Base-by-base conservation (phyloP, 768 basidiomycete genomes). In the Rubroboletus pulcherrimus region DNA sequence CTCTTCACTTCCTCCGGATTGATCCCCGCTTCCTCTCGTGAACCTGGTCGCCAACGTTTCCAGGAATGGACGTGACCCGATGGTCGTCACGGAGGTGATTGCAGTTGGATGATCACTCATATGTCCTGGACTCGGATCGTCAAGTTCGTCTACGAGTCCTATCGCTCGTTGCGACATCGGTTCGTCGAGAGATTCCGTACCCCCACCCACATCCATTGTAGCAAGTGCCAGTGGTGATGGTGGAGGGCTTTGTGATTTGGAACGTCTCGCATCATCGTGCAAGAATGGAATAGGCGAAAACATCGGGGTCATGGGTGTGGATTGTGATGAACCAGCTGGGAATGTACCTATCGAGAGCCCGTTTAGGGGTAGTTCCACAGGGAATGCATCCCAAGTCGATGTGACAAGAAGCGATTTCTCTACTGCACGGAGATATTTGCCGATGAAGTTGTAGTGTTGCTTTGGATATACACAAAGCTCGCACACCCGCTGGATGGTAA, bases 231-330 rank as follows among this genome's bases (percentile, higher is more conserved):
- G 71, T 8, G 90, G 89, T 29, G 88, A 89, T 29, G 88, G 86
- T 26, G 88, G 87, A 15, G 89, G 90, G 63, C 87, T 91, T 55
- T 79, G 85, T 21, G 88, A 91, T 65, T 84, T 84, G 38, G 89
- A 89, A 51, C 88, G 81, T 53, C 91, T 81, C 19, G 89, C 86
- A 68, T 92, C 90, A 48, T 86, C 83, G 64, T 93, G 91, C 26
- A 92, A 74, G 78, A 93, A 93, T 7, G 91, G 83, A 56, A 93
- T 93, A 5, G 91, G 91, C 3, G 89, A 90, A 72, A 93, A 93
- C 50, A 93, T 75, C 4, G 91, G 91, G 11, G 91, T 93, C 44
- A 82, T 76, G 1, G 91, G 89, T 40, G 77, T 77, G 30, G 84
- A 82, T 53, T 80, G 78, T 12, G 77, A 74, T 15, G 77, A 72